A percentile compares a stretch with the other conserved stretches of the same genome.
These are phyloP conservation scores for Penstemon davidsonii DNA, from an alignment of 257 asterid species.

Conservation along the genomic window DNA sequence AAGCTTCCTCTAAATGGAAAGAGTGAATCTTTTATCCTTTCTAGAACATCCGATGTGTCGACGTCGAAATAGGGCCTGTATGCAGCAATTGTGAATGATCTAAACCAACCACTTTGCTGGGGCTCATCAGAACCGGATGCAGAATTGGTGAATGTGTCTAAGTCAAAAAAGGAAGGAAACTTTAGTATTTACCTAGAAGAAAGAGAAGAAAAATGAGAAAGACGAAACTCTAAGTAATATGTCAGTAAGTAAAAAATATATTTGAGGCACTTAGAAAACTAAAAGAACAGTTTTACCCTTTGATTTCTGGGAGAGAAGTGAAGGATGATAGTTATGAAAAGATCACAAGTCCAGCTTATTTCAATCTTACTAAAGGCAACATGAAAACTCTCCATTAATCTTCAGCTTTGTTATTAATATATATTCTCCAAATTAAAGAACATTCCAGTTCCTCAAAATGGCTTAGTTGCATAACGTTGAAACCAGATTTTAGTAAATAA, in stretches of 20 bases:
- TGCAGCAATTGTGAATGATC: conserved; percentile 77
- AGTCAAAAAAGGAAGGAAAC: neutral
- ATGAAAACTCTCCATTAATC: conserved; percentile 11
- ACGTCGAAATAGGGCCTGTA: conserved; percentile 96
- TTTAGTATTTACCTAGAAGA: neutral
- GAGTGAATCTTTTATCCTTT: conserved; percentile 87
- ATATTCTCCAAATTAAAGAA: neutral
- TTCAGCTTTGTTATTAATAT: neutral
- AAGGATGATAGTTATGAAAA: conserved; percentile 9
- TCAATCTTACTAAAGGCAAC: neutral
- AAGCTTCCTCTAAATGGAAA: conserved; percentile 87
- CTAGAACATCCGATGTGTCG: conserved; percentile 91
- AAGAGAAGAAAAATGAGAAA: neutral
- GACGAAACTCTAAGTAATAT: conserved; percentile 2
- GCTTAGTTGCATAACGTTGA: no score
- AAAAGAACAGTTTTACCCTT: neutral
- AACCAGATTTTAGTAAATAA: no score
- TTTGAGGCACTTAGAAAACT: conserved; percentile 14
- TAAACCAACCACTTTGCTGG: conserved; percentile 87
- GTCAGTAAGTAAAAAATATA: neutral
- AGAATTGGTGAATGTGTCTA: conserved; percentile 17
- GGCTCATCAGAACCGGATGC: conserved; percentile 69
- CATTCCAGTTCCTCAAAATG: no score
- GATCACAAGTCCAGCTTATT: conserved; percentile 9
- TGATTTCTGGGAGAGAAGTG: conserved; percentile 4